Evolutionary conservation across 768 basidiomycete genomes (phyloP).

Genomic region (Tricholoma furcatifolium): DNA sequence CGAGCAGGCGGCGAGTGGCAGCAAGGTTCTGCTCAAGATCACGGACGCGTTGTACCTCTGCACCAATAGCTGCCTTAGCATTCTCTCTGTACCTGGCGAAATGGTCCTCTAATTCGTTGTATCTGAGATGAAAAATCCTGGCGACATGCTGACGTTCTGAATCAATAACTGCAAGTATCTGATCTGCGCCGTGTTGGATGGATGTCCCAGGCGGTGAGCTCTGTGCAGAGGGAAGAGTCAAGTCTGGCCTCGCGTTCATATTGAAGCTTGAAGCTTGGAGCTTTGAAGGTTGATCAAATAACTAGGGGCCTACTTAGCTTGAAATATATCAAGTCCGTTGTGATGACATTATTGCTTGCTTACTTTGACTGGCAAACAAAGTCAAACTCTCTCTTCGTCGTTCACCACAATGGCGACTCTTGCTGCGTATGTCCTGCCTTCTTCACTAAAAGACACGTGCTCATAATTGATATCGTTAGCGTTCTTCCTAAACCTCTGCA

Average conservation of each 20-base stretch:
- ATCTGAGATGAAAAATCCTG: constrained; percentile 5
- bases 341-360: neutral
- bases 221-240: too few relatives aligned
- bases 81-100: constrained; percentile 9
- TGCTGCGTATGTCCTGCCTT: constrained; percentile 61
- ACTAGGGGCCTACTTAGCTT: too few relatives aligned
- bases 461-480: constrained; percentile 34
- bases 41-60: constrained; percentile 6
- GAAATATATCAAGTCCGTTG: neutral
- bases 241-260: too few relatives aligned
- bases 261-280: too few relatives aligned
- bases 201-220: constrained; percentile 9
- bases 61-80: constrained; percentile 3
- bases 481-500: constrained; percentile 67
- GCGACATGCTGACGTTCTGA: constrained; percentile 20
- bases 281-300: too few relatives aligned
- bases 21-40: constrained; percentile 2
- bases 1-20: constrained; percentile 7
- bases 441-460: neutral
- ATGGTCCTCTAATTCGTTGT: constrained; percentile 9
- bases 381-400: constrained; percentile 21
- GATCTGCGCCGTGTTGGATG: constrained; percentile 22
- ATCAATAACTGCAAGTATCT: constrained; percentile 20
- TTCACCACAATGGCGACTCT: constrained; percentile 46
- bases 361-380: constrained; percentile 8